A percentile compares a stretch with the other conserved stretches of the same genome.
Conservation (phyloP, 768 basidiomycete genomes). For the Phlebiopsis gigantea region DNA sequence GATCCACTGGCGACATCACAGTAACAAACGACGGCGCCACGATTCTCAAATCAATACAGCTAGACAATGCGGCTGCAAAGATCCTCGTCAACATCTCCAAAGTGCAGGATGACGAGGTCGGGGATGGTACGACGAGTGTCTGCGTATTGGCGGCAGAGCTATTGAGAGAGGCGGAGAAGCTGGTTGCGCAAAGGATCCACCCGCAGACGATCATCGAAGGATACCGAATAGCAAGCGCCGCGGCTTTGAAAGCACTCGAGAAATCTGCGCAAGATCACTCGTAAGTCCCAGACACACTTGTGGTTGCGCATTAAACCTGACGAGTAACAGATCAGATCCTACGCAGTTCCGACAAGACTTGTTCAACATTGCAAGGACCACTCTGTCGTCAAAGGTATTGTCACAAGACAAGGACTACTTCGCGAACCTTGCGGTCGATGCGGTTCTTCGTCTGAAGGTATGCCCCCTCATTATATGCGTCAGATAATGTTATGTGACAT, state of each 20-base stretch:
- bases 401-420: slow-evolving; percentile 98
- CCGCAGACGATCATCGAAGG: slow-evolving; percentile 98
- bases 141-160: slow-evolving; percentile 91
- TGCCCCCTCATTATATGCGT: not conserved
- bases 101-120: slow-evolving; percentile 99
- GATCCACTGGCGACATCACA: slow-evolving; percentile 83
- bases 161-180: slow-evolving; percentile 90
- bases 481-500: not conserved
- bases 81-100: slow-evolving; percentile 99
- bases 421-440: slow-evolving; percentile 95
- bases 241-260: slow-evolving; percentile 83
- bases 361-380: slow-evolving; percentile 95
- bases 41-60: slow-evolving; percentile 93
- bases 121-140: slow-evolving; percentile 90
- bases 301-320: not conserved
- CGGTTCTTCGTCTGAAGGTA: slow-evolving; percentile 88
- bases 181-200: slow-evolving; percentile 85
- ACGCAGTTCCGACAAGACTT: slow-evolving; percentile 81
- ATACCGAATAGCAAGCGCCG: slow-evolving; percentile 84
- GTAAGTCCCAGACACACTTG: slow-evolving; percentile 39
- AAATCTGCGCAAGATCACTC: slow-evolving; percentile 77
- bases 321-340: slow-evolving; percentile 45
- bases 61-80: slow-evolving; percentile 98
- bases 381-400: slow-evolving; percentile 92
- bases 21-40: slow-evolving; percentile 99